Evolutionary conservation across 192 early-diverging fungal genomes (phyloP), one percentile per base, ranked within the genome.

Genomic region (Helicostylum pulchrum): DNA sequence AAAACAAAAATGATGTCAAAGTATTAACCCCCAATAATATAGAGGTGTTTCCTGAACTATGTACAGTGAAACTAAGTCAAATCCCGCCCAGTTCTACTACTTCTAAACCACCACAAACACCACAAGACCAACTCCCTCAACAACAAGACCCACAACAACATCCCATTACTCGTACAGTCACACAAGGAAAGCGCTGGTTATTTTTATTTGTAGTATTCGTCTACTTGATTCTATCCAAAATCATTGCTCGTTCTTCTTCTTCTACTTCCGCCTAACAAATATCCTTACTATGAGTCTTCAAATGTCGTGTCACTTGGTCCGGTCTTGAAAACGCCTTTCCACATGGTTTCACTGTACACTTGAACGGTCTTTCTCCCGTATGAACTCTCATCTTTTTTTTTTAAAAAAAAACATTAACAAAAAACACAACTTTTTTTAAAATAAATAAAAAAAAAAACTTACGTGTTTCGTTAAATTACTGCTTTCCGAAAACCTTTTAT

Each of bases 11-110:
- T 15, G 20, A 1, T 19, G 10, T 9, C 10, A 31, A 42, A 7
- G 4, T 30, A 42, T 20, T 59, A 12, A 53, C 20, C 5, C n/a
- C n/a, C n/a, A n/a, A n/a, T n/a, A n/a, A 31, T 45, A 39, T 2
- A 89, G 92, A 88, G 7, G 71, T 92, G 15, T 96, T 93, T 71
- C 92, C 94, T 11, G 94, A 94, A 66, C 76, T 96, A 52, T 91
- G 91, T 62, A 84, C 83, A 51, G 3, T 63, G 9, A 58, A 80
- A 4, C 77, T 77, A 42, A 69, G 75, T 36, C 17, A 26, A 26
- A 50, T 26, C 20, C 45, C 45, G 46, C 20, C 34, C 52, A 15
- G 23, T n/a, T n/a, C n/a, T n/a, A n/a, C n/a, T 39, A 55, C 45
- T 51, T 32, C 43, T 49, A 44, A 50, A 39, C 44, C 26, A 31